phyloP scores from a whole-genome alignment of 805 yeast genomes.

The Ogataea trehalophila region DNA sequence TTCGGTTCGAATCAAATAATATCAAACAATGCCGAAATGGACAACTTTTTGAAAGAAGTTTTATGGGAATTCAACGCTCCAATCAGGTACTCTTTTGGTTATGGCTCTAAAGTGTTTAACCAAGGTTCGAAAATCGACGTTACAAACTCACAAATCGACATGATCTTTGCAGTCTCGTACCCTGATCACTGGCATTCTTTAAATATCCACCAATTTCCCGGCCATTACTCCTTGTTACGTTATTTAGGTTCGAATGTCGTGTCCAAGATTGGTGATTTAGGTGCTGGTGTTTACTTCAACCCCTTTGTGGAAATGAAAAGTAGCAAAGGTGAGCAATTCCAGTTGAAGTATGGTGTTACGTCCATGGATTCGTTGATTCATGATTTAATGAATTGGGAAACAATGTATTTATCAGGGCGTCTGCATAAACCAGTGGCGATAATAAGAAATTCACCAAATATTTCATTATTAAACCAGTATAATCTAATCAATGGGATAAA shows the following conservation, averaged over 20 bases:
- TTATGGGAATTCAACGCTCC: conserved; percentile 64
- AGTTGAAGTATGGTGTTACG: conserved; percentile 83
- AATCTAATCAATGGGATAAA: conserved; percentile 78
- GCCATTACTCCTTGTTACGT: conserved; percentile 72
- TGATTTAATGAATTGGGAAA: conserved; percentile 81
- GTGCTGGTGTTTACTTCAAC: conserved; percentile 92
- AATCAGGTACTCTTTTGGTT: conserved; percentile 78
- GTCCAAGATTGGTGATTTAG: conserved; percentile 56
- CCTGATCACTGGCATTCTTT: conserved; percentile 72
- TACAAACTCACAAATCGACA: conserved; percentile 66
- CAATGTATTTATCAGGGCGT: conserved; percentile 86
- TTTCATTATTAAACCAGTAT: conserved; percentile 64
- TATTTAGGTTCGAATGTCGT: conserved; percentile 56
- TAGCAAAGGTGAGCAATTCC: conserved; percentile 29
- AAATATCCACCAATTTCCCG: conserved; percentile 61
- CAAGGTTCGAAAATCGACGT: conserved; percentile 47
- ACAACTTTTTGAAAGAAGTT: conserved; percentile 43
- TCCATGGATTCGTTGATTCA: conserved; percentile 52
- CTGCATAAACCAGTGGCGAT: conserved; percentile 90
- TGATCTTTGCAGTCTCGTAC: conserved; percentile 76
- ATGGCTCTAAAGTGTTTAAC: conserved; percentile 89
- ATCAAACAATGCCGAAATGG: conserved; percentile 36
- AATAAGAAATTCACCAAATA: conserved; percentile 56
- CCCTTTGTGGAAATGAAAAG: conserved; percentile 68
- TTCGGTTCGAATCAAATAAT: conserved; percentile 58